Evolutionary conservation across 2,329 filamentous ascomycete species (phyloP).

Genomic region (Myriosclerotinia curreyana): DNA sequence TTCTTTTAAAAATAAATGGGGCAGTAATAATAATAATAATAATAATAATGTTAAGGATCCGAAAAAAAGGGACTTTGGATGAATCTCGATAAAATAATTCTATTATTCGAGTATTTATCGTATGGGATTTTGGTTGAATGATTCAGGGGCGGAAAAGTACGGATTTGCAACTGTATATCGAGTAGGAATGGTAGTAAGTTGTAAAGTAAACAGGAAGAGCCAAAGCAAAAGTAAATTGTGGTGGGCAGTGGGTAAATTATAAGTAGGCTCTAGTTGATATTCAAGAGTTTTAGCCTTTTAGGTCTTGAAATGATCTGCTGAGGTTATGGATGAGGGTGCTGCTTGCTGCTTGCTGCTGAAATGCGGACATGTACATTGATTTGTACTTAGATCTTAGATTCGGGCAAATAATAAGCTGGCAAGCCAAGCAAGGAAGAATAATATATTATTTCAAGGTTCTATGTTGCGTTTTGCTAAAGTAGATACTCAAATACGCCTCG

Average conservation of each 20-base stretch:
- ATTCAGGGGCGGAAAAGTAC: neutral
- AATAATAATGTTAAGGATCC: constrained; percentile 2
- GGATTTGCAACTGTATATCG: neutral
- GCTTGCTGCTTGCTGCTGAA: neutral
- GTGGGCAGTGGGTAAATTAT: neutral
- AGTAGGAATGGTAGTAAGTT: neutral
- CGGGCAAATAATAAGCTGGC: neutral
- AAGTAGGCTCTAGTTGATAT: constrained; percentile 2
- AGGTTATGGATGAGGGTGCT: too few relatives aligned
- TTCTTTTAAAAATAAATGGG: constrained; percentile 11
- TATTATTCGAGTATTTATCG: constrained; percentile 7
- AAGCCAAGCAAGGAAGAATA: constrained; percentile 3
- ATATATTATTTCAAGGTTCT: constrained; percentile 1
- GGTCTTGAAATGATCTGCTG: constrained; percentile 13
- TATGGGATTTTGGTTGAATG: neutral
- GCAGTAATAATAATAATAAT: too few relatives aligned
- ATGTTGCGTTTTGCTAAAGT: neutral
- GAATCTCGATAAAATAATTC: constrained; percentile 3
- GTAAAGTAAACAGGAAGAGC: neutral
- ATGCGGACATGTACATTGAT: neutral
- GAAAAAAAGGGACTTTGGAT: constrained; percentile 14
- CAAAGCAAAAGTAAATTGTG: neutral
- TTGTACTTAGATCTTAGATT: neutral
- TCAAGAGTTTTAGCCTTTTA: too few relatives aligned
- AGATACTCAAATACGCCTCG: neutral